A percentile compares a stretch with the other conserved stretches of the same genome.
phyloP scores from a whole-genome alignment of 176 grass and related monocot species.

The Metroxylon sagu region DNA sequence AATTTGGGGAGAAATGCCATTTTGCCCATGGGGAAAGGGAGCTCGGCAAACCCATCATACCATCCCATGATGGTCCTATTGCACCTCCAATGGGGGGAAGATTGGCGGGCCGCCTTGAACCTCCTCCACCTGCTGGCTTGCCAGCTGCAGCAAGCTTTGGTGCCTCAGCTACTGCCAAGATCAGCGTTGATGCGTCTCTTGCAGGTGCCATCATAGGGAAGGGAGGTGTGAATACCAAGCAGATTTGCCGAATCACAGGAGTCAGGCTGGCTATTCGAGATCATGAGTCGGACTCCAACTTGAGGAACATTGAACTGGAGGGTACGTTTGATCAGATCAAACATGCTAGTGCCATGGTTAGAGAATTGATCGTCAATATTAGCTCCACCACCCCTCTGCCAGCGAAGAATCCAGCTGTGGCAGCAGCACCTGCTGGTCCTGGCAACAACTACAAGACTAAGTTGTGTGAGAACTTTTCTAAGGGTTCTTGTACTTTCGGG shows the following conservation, averaged over 20 bases:
- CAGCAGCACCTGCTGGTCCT: conserved; percentile 7
- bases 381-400: conserved; percentile 7
- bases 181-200: conserved; percentile 64
- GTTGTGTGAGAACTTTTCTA: conserved; percentile 64
- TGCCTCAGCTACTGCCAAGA: conserved; percentile 70
- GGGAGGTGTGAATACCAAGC: conserved; percentile 69
- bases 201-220: conserved; percentile 64
- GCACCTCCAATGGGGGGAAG: conserved; percentile 23
- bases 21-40: conserved; percentile 84
- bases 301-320: conserved; percentile 88
- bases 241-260: conserved; percentile 60
- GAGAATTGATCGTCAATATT: conserved; percentile 64
- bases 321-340: conserved; percentile 91
- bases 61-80: conserved; percentile 27
- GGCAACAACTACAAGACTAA: conserved; percentile 79
- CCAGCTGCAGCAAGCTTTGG: conserved; percentile 54
- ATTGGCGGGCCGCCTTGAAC: conserved; percentile 21
- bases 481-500: conserved; percentile 57
- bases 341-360: conserved; percentile 59
- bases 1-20: conserved; percentile 66
- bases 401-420: conserved; percentile 11
- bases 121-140: conserved; percentile 19
- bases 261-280: conserved; percentile 64
- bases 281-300: conserved; percentile 50
- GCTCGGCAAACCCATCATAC: conserved; percentile 37